Conservation (phyloP, 2,329 filamentous ascomycete genomes). For the Trematosphaeria pertusa region DNA sequence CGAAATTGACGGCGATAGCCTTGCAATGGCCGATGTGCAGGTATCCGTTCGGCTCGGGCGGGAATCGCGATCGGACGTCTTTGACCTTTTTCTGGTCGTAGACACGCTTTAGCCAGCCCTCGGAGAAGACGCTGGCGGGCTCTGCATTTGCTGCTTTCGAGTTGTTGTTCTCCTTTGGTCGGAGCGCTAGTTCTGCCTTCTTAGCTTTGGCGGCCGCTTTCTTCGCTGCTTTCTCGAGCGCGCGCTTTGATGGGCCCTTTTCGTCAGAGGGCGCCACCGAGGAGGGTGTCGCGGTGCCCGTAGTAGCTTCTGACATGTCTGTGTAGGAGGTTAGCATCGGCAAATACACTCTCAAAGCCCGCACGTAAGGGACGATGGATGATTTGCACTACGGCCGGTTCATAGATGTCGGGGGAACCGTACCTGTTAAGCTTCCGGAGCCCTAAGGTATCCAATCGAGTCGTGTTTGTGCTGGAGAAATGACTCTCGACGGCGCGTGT, state of each 20-base stretch:
- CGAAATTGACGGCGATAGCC: constrained; percentile 95
- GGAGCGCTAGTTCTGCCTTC: constrained; percentile 52
- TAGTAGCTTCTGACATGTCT: background rate
- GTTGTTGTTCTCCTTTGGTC: constrained; percentile 48
- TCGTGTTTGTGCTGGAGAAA: constrained; percentile 5
- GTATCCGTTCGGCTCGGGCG: constrained; percentile 81
- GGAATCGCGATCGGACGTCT: constrained; percentile 57
- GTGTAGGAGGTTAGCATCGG: background rate
- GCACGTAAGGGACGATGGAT: too few relatives aligned
- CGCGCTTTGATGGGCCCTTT: constrained; percentile 55
- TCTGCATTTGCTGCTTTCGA: constrained; percentile 33
- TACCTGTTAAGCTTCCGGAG: too few relatives aligned
- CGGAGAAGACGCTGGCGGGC: constrained; percentile 52
- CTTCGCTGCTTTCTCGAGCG: constrained; percentile 58
- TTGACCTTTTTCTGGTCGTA: constrained; percentile 58
- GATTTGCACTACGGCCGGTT: too few relatives aligned
- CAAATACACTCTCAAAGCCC: too few relatives aligned
- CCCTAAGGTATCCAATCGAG: too few relatives aligned
- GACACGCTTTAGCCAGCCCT: constrained; percentile 58
- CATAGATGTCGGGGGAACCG: too few relatives aligned
- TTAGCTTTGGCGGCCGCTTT: constrained; percentile 55
- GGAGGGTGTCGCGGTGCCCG: background rate
- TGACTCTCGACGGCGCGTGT: constrained; percentile 6
- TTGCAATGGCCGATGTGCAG: constrained; percentile 94
- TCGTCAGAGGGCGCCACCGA: constrained; percentile 32